phyloP scores from a whole-genome alignment of 139 green algal genomes.

The Chlamydomonas sphaeroides region DNA sequence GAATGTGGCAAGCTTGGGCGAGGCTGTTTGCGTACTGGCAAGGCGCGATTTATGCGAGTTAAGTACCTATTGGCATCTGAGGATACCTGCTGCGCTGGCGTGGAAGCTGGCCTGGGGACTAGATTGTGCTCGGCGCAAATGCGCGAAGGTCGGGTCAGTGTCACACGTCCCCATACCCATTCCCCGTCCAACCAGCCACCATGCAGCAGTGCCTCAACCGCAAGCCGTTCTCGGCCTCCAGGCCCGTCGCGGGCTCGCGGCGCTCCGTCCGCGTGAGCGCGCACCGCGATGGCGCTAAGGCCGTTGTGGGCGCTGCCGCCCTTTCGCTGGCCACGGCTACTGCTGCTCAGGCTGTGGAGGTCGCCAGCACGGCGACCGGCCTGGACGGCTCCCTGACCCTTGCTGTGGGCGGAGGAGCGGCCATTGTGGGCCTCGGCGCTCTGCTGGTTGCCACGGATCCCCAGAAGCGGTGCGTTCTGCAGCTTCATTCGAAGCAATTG shows the following conservation, averaged over 20 bases:
- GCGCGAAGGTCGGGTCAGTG: no score
- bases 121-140: no score
- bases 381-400: constrained; percentile 46
- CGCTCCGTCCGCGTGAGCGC: background rate
- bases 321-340: background rate
- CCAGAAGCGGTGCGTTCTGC: constrained; percentile 68
- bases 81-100: no score
- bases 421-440: constrained; percentile 77
- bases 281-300: background rate
- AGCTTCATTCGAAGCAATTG: no score
- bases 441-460: constrained; percentile 84
- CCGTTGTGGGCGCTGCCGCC: constrained; percentile 1
- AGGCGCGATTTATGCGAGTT: no score
- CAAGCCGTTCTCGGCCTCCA: constrained; percentile 15
- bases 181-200: background rate
- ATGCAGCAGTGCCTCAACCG: constrained; percentile 44
- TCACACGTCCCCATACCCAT: no score
- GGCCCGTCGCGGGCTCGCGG: background rate
- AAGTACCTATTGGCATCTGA: no score
- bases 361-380: constrained; percentile 13
- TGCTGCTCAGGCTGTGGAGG: constrained; percentile 34
- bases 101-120: no score
- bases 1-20: no score
- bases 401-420: constrained; percentile 73
- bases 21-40: no score